Percentiles rank a stretch among this genome's conserved stretches.
These are phyloP conservation scores for Leccinum uliginosum DNA, from an alignment of 768 basidiomycete genomes.

Conservation along the genomic window DNA sequence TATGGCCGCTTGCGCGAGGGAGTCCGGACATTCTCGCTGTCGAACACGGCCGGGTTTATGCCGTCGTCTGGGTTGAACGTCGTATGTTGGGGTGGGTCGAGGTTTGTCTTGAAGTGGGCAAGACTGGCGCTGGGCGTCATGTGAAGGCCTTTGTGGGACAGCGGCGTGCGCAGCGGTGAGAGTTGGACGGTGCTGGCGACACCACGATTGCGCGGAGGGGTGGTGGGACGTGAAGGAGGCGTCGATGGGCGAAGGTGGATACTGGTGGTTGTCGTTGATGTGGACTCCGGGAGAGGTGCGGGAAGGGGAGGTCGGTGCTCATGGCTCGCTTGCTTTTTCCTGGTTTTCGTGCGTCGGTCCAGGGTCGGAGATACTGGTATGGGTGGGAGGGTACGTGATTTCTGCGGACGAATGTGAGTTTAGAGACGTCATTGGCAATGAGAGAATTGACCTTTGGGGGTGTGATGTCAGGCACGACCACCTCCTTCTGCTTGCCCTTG, in stretches of 20 bases:
- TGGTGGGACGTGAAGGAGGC: constrained; percentile 38
- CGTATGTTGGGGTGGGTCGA: constrained; percentile 56
- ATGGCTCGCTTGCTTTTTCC: constrained; percentile 17
- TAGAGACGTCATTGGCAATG: background rate
- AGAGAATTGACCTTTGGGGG: constrained; percentile 24
- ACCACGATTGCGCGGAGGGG: constrained; percentile 32
- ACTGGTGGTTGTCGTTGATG: constrained; percentile 7
- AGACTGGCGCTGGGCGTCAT: constrained; percentile 67
- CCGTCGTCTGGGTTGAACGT: constrained; percentile 24
- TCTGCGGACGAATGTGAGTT: constrained; percentile 23
- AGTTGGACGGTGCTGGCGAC: constrained; percentile 35
- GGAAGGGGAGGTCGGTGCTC: constrained; percentile 18
- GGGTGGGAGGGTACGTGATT: constrained; percentile 36
- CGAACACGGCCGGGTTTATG: constrained; percentile 35
- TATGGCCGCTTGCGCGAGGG: constrained; percentile 41
- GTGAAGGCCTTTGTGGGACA: constrained; percentile 64
- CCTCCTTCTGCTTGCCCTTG: constrained; percentile 20
- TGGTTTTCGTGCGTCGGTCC: constrained; percentile 29
- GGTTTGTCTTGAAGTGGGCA: constrained; percentile 62
- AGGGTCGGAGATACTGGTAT: constrained; percentile 46
- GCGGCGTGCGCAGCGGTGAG: constrained; percentile 60
- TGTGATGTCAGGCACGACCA: constrained; percentile 17
- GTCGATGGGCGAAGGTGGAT: constrained; percentile 22
- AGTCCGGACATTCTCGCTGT: constrained; percentile 39
- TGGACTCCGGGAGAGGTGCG: constrained; percentile 26